Conservation (phyloP, 805 yeast genomes). For the Candida xiaguanensis region DNA sequence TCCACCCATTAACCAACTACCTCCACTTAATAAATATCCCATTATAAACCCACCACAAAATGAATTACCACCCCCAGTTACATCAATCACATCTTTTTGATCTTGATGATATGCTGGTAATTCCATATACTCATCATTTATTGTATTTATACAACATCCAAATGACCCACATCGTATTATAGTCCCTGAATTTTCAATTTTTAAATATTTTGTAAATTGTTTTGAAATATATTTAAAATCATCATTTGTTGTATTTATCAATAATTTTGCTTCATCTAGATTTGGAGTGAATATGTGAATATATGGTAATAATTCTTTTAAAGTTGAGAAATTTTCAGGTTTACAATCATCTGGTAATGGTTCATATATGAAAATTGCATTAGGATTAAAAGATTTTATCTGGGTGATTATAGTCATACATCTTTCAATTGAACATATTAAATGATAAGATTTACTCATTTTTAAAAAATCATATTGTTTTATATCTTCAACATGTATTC, state of each 20-base stretch:
- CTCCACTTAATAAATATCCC: conserved; percentile 48
- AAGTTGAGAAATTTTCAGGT: conserved; percentile 36
- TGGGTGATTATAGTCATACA: conserved; percentile 45
- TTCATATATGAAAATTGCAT: conserved; percentile 68
- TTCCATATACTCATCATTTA: conserved; percentile 30
- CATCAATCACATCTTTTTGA: conserved; percentile 34
- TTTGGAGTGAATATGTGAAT: conserved; percentile 77
- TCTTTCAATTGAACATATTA: conserved; percentile 70
- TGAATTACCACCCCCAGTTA: conserved; percentile 45
- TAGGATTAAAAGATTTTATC: conserved; percentile 19
- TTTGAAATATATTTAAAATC: conserved; percentile 42
- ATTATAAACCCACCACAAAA: conserved; percentile 46
- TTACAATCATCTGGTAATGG: conserved; percentile 78
- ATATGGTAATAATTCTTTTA: conserved; percentile 36
- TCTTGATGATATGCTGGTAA: conserved; percentile 71
- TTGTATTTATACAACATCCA: conserved; percentile 56
- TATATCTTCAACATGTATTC: conserved; percentile 58
- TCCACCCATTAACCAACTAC: conserved; percentile 51
- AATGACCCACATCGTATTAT: conserved; percentile 73
- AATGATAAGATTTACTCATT: conserved; percentile 50
- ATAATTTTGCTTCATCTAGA: conserved; percentile 72
- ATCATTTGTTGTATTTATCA: conserved; percentile 47
- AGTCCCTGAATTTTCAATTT: conserved; percentile 40
- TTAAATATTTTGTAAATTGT: conserved; percentile 39
- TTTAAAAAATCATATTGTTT: conserved; percentile 32